These are phyloP conservation scores for Pestalotiopsis sp. DNA, from an alignment of 2,329 filamentous ascomycete species.

Conservation along the genomic window DNA sequence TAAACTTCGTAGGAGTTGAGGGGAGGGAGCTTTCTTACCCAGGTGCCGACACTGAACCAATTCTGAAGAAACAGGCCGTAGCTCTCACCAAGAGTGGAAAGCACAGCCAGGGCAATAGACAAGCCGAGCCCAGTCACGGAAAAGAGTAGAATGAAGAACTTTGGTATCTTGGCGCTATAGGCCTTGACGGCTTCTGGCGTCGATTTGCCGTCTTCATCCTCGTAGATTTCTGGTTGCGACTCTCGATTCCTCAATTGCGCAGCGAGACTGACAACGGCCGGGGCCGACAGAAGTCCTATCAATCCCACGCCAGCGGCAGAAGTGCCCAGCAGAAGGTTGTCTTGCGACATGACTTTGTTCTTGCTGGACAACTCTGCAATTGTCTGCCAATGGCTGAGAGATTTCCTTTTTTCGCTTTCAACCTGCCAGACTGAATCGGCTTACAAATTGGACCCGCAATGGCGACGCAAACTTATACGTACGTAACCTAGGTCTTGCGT, in stretches of 20 bases:
- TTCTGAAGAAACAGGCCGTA: slow-evolving; percentile 51
- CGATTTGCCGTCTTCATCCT: slow-evolving; percentile 71
- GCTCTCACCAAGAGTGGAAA: slow-evolving; percentile 45
- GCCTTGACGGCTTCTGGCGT: slow-evolving; percentile 63
- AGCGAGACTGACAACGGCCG: slow-evolving; percentile 23
- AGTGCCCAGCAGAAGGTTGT: slow-evolving; percentile 21
- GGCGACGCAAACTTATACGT: slow-evolving; percentile 3
- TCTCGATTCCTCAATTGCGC: slow-evolving; percentile 23
- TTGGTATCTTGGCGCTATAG: slow-evolving; percentile 65
- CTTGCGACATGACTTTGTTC: slow-evolving; percentile 21
- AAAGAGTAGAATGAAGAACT: slow-evolving; percentile 55
- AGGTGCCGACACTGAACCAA: slow-evolving; percentile 63
- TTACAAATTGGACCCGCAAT: background rate
- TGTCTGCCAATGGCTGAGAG: background rate
- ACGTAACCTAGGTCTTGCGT: background rate
- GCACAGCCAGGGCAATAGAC: slow-evolving; percentile 59
- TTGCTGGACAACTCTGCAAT: background rate
- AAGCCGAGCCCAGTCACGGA: slow-evolving; percentile 55
- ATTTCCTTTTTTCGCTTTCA: background rate
- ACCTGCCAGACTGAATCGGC: background rate
- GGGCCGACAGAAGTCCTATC: slow-evolving; percentile 26
- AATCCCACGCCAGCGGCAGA: slow-evolving; percentile 29
- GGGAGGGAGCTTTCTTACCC: slow-evolving; percentile 54
- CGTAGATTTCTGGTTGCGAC: slow-evolving; percentile 54
- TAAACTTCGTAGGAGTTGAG: slow-evolving; percentile 16